phyloP scores from a whole-genome alignment of 148 eudicot species.

The Chenopodium quinoa region DNA sequence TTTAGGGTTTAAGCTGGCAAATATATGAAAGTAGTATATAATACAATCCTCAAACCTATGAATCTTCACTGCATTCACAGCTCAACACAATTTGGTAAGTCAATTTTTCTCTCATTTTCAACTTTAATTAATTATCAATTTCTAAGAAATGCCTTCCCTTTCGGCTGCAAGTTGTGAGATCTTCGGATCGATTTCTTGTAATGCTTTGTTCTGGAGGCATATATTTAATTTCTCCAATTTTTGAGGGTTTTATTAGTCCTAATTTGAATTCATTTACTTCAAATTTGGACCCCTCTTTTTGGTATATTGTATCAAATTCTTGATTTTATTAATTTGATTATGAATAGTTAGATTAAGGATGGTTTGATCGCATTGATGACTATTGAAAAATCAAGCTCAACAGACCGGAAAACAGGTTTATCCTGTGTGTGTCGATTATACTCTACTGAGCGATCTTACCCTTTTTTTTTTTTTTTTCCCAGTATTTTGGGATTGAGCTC shows the following conservation, averaged over 20 bases:
- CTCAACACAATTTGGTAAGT: not conserved
- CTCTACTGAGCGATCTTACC: constrained; percentile 22
- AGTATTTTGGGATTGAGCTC: not conserved
- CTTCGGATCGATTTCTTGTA: constrained; percentile 37
- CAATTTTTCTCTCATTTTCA: not conserved
- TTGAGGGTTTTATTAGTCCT: constrained; percentile 20
- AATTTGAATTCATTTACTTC: not conserved
- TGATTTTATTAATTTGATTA: too few species aligned
- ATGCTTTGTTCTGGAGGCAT: constrained; percentile 53
- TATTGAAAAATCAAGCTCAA: constrained; percentile 69
- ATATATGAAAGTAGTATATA: not conserved
- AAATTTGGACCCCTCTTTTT: constrained; percentile 23
- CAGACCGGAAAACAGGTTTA: constrained; percentile 65
- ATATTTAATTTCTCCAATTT: constrained; percentile 8
- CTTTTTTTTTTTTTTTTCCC: not conserved
- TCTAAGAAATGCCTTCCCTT: constrained; percentile 35
- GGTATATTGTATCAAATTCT: not conserved
- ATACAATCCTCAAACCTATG: not conserved
- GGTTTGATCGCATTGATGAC: constrained; percentile 51
- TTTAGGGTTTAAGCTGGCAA: not conserved
- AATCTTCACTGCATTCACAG: too few species aligned
- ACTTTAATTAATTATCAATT: not conserved
- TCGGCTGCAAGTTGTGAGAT: constrained; percentile 47
- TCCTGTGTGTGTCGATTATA: constrained; percentile 23
- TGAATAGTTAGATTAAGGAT: too few species aligned